Base-by-base conservation (phyloP, 2,329 filamentous ascomycete species). In the Hypoxylon sp. region DNA sequence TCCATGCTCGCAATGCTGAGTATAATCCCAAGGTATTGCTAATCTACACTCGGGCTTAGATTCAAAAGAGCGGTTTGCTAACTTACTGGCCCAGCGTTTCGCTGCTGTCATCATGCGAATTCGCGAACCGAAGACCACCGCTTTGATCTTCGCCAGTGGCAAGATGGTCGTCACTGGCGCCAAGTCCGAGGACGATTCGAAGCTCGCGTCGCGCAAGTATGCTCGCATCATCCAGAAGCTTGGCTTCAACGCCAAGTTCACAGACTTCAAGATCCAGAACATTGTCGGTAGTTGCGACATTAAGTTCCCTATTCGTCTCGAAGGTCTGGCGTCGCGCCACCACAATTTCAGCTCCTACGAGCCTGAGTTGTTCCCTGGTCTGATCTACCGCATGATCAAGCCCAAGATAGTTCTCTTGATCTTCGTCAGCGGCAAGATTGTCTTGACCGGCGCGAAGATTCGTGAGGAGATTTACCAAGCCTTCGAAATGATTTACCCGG, bases 301-400 rank as follows among this genome's bases (percentile, higher is more conserved):
- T 86, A 97, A 97, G 86, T 99, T 99, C 83, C 96, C 96, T 56
- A 97, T 99, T 74, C 93, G 96, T 72, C 86, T 99, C 63, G 96
- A 98, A 80, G 96, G 96, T 81, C 84, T 99, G 78, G 96, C 96
- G 14, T 96, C 91, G 72, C 93, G 94, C 82, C 96, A 99, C 87
- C 95, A 98, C 86, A 97, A 97, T 83, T 99, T 98, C 89, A 96
- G 93, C 82, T 97, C 94, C 61, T 99, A 99, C 81, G 96, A 99
- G 81, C 96, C 96, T 72, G 96, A 99, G 79, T 81, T 99, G 79
- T 99, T 98, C 87, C 96, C 96, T 76, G 96, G 96, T 88, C 90
- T 99, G 54, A 99, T 99, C 82, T 99, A 99, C 83, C 93, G 96
- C 79, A 99, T 99, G 96, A 97, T 98, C 86, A 98, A 98, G 86